These are phyloP conservation scores for Neurospora sp. DNA, from an alignment of 495 filamentous ascomycete genomes.

Conservation along the genomic window DNA sequence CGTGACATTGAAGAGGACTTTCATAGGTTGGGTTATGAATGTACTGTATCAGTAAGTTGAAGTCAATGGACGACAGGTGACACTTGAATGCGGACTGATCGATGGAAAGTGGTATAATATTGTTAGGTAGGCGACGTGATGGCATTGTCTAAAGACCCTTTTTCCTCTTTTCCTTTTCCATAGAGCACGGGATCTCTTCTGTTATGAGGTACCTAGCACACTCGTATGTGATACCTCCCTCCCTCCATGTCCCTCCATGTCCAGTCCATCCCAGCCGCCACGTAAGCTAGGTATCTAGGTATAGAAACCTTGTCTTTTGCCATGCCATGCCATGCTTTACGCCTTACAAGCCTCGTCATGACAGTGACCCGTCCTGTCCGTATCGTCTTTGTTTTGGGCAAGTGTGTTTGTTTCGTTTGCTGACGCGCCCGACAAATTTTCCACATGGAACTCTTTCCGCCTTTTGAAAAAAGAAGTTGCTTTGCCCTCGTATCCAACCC, in stretches of 20 bases:
- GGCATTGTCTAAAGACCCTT: too few relatives aligned
- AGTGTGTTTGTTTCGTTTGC: not conserved
- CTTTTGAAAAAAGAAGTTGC: not conserved
- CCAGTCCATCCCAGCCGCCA: not conserved
- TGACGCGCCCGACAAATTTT: not conserved
- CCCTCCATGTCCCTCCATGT: not conserved
- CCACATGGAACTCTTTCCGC: not conserved
- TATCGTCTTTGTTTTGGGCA: not conserved
- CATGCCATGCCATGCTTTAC: not conserved
- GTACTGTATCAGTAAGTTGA: not conserved
- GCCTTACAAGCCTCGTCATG: not conserved
- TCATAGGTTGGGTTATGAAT: not conserved
- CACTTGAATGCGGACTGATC: not conserved
- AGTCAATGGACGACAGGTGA: not conserved
- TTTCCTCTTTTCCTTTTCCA: too few relatives aligned
- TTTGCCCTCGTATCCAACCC: not conserved
- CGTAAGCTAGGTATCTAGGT: not conserved
- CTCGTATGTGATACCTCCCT: not conserved
- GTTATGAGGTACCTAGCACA: not conserved
- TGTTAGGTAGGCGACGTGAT: not conserved
- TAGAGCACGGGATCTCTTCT: too few relatives aligned
- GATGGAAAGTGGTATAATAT: not conserved
- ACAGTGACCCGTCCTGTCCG: not conserved
- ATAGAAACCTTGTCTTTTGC: not conserved
- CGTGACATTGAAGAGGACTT: not conserved